Evolutionary conservation across 805 yeast genomes (phyloP).

Genomic region (Saturnispora bothae): DNA sequence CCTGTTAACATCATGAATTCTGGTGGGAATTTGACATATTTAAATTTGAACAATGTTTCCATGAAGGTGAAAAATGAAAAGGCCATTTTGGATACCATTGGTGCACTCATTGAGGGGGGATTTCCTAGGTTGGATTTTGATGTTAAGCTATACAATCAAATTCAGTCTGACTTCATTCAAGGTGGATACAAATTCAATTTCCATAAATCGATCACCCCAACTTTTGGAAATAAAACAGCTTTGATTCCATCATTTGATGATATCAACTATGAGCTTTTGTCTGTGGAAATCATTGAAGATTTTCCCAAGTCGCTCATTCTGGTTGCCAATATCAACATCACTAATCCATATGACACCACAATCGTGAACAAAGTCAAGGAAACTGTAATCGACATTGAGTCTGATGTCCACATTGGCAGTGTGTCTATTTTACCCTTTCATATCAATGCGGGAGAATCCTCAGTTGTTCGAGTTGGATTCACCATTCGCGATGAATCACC

Average conservation of each 20-base stretch:
- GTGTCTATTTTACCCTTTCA: slow-evolving; percentile 19
- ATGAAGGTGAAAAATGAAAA: slow-evolving; percentile 3
- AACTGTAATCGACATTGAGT: slow-evolving; percentile 15
- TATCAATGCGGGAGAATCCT: slow-evolving; percentile 10
- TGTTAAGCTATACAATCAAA: not conserved
- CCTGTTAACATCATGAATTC: too few species aligned
- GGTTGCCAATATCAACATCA: slow-evolving; percentile 23
- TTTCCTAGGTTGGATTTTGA: not conserved
- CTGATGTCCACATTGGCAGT: slow-evolving; percentile 27
- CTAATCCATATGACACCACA: slow-evolving; percentile 27
- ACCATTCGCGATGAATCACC: slow-evolving; percentile 1
- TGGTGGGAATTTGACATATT: not conserved
- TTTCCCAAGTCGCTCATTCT: slow-evolving; percentile 19
- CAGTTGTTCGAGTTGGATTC: slow-evolving; percentile 1
- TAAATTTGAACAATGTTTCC: not conserved
- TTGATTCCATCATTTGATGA: not conserved
- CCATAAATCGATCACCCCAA: too few species aligned
- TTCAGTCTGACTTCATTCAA: too few species aligned
- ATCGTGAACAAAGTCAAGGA: slow-evolving; percentile 21
- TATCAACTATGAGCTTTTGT: slow-evolving; percentile 9
- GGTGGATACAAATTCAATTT: not conserved
- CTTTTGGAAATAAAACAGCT: too few species aligned
- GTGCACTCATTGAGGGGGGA: not conserved
- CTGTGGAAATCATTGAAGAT: slow-evolving; percentile 22
- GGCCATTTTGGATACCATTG: not conserved